Evolutionary conservation across 169 alveolate genomes (phyloP), one percentile per base, ranked within the genome.

Genomic region (Plasmodium billcollinsi): DNA sequence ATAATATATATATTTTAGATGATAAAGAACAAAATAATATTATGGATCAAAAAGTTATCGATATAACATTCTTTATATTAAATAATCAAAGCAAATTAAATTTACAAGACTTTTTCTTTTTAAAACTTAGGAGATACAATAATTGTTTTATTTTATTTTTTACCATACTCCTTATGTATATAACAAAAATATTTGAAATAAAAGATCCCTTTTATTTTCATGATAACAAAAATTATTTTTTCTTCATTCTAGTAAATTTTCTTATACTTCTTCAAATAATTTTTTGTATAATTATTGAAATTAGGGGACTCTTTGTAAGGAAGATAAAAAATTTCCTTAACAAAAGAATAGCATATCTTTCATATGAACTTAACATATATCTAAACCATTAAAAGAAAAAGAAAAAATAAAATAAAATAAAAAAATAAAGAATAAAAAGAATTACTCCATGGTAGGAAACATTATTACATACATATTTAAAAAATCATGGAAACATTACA

Each of bases 141-240:
- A 78, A 78, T 58, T 29, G 26, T 39, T 63, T 66, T 24, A 50
- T 78, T 26, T 50, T 78, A 52, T 50, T 66, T 69, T 65, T 65
- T 45, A 50, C 70, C 15, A 47, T 49, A 26, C 54, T 66, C 14
- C 59, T 78, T 33, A 65, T 78, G 15, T 70, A 78, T 59, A 66
- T 14, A 26, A 78, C 71, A 69, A 24, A 24, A 45, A 2, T 65
- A 65, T 58, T 63, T 11, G 71, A 78, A 78, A 78, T 47, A 39
- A 67, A 67, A 66, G 78, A 78, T 67, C 89, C 78, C 15, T 78
- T 65, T 56, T 45, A 78, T 66, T 78, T 66, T 39, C 70, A 45
- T 21, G 58, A 15, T 9, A 45, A 78, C 65, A 11, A 71, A 1
- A 78, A 78, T 65, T 49, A 18, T 12, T 12, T 67, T 45, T 78